Evolutionary conservation across 2,329 filamentous ascomycete genomes (phyloP).

Genomic region (Hypomyces perniciosus): DNA sequence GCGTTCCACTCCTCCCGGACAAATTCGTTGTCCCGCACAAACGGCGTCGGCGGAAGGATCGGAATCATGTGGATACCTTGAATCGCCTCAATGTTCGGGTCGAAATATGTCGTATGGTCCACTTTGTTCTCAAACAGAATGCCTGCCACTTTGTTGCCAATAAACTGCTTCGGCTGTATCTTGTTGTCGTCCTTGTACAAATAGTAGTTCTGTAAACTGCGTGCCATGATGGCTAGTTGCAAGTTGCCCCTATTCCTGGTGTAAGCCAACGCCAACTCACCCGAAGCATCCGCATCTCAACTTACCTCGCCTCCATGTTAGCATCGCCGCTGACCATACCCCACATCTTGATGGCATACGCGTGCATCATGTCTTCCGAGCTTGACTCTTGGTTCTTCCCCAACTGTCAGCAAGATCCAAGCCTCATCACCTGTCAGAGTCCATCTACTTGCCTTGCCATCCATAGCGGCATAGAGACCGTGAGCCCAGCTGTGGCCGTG

Average conservation of each 20-base stretch:
- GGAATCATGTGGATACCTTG: conserved; percentile 81
- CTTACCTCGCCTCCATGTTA: conserved; percentile 68
- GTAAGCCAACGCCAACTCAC: neutral
- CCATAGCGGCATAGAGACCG: conserved; percentile 61
- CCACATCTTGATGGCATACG: conserved; percentile 93
- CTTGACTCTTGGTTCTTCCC: conserved; percentile 71
- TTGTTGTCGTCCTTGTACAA: conserved; percentile 66
- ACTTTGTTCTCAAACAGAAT: conserved; percentile 92
- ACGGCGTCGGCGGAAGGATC: conserved; percentile 59
- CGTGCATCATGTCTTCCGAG: conserved; percentile 83
- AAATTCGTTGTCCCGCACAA: conserved; percentile 62
- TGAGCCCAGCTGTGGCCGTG: conserved; percentile 93
- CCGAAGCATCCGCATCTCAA: neutral
- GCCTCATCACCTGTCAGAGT: neutral
- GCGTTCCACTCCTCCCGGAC: conserved; percentile 77
- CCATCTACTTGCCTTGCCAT: conserved; percentile 55
- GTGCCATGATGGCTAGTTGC: conserved; percentile 72
- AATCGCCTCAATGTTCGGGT: conserved; percentile 64
- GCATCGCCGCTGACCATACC: conserved; percentile 68
- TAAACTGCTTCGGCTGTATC: conserved; percentile 67
- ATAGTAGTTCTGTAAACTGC: conserved; percentile 75
- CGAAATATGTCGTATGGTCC: conserved; percentile 89
- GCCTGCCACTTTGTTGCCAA: conserved; percentile 67
- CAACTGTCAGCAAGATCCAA: neutral
- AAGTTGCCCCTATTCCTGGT: conserved; percentile 56